phyloP scores from a whole-genome alignment of 345 rosid genomes.

The Gossypium anomalum region DNA sequence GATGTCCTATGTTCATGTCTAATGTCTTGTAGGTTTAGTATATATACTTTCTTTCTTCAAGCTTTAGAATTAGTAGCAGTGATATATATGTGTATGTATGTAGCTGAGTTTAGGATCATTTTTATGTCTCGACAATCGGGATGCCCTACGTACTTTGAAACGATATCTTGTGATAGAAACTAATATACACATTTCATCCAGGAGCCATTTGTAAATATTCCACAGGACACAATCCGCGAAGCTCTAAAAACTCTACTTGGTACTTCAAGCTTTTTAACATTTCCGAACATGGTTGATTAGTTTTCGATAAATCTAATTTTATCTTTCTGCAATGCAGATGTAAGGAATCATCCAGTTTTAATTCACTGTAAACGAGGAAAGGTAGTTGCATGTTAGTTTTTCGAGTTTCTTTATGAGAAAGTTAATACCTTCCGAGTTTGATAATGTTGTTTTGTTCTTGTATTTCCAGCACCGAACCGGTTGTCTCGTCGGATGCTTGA shows the following conservation, averaged over 20 bases:
- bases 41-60: neutral
- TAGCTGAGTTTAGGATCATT: neutral
- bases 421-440: neutral
- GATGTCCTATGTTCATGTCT: neutral
- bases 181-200: slow-evolving; percentile 31
- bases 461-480: slow-evolving; percentile 88
- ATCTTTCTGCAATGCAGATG: slow-evolving; percentile 43
- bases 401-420: neutral
- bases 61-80: neutral
- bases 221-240: slow-evolving; percentile 75
- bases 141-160: neutral
- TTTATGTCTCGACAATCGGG: neutral
- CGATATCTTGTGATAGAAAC: slow-evolving; percentile 1
- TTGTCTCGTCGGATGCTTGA: slow-evolving; percentile 88
- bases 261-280: slow-evolving; percentile 28
- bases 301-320: neutral
- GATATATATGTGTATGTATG: neutral
- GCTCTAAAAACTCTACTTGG: slow-evolving; percentile 85
- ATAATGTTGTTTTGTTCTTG: neutral
- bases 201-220: slow-evolving; percentile 84
- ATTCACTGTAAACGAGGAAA: slow-evolving; percentile 96
- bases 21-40: neutral
- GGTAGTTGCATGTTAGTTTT: slow-evolving; percentile 37
- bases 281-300: neutral
- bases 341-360: slow-evolving; percentile 81